A percentile compares a stretch with the other conserved stretches of the same genome.
Conservation (phyloP, 805 yeast species). For the Pichia cabralensis region DNA sequence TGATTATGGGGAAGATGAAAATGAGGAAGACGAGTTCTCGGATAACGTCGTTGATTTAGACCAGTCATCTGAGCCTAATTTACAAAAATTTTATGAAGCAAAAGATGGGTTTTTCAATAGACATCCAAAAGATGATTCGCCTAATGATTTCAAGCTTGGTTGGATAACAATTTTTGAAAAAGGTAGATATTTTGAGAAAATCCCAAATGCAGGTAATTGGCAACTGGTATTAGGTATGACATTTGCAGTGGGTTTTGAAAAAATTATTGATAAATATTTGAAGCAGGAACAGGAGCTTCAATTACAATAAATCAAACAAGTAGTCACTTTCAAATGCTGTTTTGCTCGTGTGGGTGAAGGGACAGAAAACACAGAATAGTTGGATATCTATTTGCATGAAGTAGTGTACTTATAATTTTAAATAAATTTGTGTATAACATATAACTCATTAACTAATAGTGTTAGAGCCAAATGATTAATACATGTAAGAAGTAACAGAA, state of each 20-base stretch:
- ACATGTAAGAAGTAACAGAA: too few species aligned
- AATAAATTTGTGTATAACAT: too few species aligned
- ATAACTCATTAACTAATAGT: too few species aligned
- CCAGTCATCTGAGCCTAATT: neutral
- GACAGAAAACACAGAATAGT: too few species aligned
- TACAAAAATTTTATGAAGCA: slow-evolving; percentile 28
- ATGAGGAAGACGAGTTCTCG: slow-evolving; percentile 6
- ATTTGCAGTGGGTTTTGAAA: slow-evolving; percentile 40
- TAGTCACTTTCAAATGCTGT: too few species aligned
- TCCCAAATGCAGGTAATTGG: slow-evolving; percentile 41
- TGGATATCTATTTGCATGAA: too few species aligned
- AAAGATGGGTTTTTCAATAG: slow-evolving; percentile 47
- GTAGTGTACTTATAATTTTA: too few species aligned
- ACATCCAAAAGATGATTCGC: slow-evolving; percentile 50
- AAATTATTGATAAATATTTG: slow-evolving; percentile 20
- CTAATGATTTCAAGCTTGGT: slow-evolving; percentile 50
- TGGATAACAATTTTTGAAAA: slow-evolving; percentile 58
- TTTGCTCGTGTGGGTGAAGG: too few species aligned
- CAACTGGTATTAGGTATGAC: slow-evolving; percentile 44
- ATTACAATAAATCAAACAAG: too few species aligned
- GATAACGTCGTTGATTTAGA: slow-evolving; percentile 4
- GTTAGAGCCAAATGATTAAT: too few species aligned
- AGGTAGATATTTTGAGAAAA: slow-evolving; percentile 18
- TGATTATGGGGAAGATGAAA: slow-evolving; percentile 12
- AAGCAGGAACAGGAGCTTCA: too few species aligned